A percentile compares a stretch with the other conserved stretches of the same genome.
Conservation (phyloP, 2,329 filamentous ascomycete species). For the Byssoonygena ceratinophila region DNA sequence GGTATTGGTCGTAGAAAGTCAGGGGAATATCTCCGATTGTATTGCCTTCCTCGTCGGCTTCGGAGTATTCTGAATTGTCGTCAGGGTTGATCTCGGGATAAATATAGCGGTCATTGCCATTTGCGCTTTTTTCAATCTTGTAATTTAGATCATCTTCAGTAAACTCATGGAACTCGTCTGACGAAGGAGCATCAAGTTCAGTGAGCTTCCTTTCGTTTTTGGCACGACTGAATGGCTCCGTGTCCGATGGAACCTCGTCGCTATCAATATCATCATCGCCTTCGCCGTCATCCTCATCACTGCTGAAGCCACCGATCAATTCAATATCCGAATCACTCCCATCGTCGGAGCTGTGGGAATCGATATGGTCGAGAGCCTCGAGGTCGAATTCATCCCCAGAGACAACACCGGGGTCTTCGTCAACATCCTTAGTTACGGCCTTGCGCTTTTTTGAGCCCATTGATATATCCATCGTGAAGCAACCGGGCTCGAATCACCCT, state of each 20-base stretch:
- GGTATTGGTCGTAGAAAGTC: constrained; percentile 93
- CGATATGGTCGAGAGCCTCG: constrained; percentile 33
- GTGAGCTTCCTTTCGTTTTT: constrained; percentile 30
- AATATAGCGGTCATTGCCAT: constrained; percentile 79
- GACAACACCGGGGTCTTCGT: constrained; percentile 40
- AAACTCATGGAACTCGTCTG: constrained; percentile 25
- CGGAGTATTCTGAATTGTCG: constrained; percentile 92
- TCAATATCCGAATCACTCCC: constrained; percentile 41
- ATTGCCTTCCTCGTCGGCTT: constrained; percentile 67
- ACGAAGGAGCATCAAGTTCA: constrained; percentile 17
- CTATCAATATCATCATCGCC: constrained; percentile 36
- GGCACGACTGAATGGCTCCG: constrained; percentile 33
- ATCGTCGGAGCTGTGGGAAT: constrained; percentile 34
- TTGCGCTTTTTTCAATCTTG: constrained; percentile 64
- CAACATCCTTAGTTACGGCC: constrained; percentile 46
- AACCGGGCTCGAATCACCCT: constrained; percentile 14
- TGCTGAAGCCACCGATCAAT: constrained; percentile 45
- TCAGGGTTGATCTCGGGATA: constrained; percentile 90
- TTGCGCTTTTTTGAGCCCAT: constrained; percentile 53
- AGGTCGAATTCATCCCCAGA: constrained; percentile 52
- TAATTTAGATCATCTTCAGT: constrained; percentile 41
- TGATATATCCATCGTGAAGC: constrained; percentile 25
- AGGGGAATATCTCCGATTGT: constrained; percentile 93
- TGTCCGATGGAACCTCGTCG: constrained; percentile 41
- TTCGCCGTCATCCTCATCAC: constrained; percentile 34